These are phyloP conservation scores for Adiantum capillusveneris DNA, from an alignment of 75 land plant species.

Conservation along the genomic window DNA sequence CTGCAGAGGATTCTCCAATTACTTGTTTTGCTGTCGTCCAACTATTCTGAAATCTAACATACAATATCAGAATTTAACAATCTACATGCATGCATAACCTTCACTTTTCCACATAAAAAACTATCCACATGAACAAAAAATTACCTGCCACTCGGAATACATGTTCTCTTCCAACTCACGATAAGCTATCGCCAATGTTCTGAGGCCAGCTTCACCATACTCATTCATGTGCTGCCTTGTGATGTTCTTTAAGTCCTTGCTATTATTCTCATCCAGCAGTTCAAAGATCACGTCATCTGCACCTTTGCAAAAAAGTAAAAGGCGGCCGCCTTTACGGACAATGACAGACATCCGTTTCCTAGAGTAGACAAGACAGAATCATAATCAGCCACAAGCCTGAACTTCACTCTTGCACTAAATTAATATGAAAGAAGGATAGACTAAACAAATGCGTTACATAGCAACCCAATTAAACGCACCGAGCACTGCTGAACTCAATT, in stretches of 20 bases:
- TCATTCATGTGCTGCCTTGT: conserved; percentile 30
- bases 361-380: neutral
- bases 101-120: conserved; percentile 11
- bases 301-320: conserved; percentile 42
- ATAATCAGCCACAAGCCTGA: too few species aligned
- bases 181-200: conserved; percentile 40
- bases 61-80: neutral
- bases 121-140: neutral
- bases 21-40: conserved; percentile 15
- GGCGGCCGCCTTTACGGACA: conserved; percentile 27
- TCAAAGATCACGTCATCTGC: conserved; percentile 43
- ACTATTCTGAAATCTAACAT: conserved; percentile 10
- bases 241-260: conserved; percentile 4
- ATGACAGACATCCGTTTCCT: conserved; percentile 54
- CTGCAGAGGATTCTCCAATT: conserved; percentile 4
- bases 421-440: too few species aligned
- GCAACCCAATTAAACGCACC: conserved; percentile 8
- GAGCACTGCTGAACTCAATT: conserved; percentile 33
- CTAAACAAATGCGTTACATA: too few species aligned
- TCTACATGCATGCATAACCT: neutral
- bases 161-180: conserved; percentile 20
- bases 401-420: too few species aligned
- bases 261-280: conserved; percentile 9
- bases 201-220: conserved; percentile 42
- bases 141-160: conserved; percentile 28